phyloP scores from a whole-genome alignment of 2,329 filamentous ascomycete species.

The Grosmannia penicillata region DNA sequence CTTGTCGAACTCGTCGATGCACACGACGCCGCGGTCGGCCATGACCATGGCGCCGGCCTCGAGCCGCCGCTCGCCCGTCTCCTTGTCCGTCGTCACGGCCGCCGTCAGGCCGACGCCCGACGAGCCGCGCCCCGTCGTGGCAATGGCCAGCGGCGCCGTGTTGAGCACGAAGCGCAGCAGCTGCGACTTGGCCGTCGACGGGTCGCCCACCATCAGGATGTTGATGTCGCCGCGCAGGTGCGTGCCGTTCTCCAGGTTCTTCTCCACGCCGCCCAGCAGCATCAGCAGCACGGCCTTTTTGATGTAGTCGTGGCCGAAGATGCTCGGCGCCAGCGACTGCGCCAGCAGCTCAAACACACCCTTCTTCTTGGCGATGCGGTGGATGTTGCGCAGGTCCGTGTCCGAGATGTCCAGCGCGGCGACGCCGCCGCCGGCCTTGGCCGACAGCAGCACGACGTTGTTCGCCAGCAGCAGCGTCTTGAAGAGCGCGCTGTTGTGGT shows the following conservation, averaged over 20 bases:
- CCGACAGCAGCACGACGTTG: constrained; percentile 86
- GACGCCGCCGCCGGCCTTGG: constrained; percentile 88
- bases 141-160: constrained; percentile 89
- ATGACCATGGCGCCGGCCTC: constrained; percentile 99
- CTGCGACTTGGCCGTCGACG: constrained; percentile 97
- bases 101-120: constrained; percentile 96
- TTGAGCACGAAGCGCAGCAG: constrained; percentile 92
- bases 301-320: constrained; percentile 92
- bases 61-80: constrained; percentile 85
- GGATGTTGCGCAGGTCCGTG: constrained; percentile 96
- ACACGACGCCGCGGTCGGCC: constrained; percentile 89
- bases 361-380: constrained; percentile 89
- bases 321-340: constrained; percentile 88
- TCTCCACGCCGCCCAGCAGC: constrained; percentile 91
- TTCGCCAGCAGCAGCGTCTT: constrained; percentile 89
- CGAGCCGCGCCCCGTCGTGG: constrained; percentile 89
- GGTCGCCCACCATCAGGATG: constrained; percentile 97
- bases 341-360: constrained; percentile 86
- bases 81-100: constrained; percentile 90
- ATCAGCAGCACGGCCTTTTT: constrained; percentile 95
- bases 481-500: constrained; percentile 82
- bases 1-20: constrained; percentile 98
- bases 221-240: constrained; percentile 98
- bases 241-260: constrained; percentile 95
- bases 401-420: constrained; percentile 88